These are phyloP conservation scores for Eryngium alpinum DNA, from an alignment of 140 eudicot species.

Conservation along the genomic window DNA sequence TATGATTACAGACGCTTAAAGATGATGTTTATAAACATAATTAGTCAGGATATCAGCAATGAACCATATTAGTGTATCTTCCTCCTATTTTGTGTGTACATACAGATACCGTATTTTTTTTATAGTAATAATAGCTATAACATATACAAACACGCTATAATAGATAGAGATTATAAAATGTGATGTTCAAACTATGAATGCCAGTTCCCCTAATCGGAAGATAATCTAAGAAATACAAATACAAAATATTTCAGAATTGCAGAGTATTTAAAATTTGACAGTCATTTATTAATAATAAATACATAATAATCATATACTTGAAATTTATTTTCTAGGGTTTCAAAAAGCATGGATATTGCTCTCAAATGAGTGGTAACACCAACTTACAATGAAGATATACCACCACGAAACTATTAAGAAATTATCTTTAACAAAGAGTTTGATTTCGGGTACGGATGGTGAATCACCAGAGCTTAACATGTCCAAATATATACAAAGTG, in stretches of 20 bases:
- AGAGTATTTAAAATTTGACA: not conserved
- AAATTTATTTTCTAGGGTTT: not conserved
- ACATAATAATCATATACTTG: not conserved
- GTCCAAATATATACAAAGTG: too few relatives aligned
- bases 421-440: slow-evolving; percentile 71
- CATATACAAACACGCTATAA: too few relatives aligned
- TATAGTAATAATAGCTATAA: too few relatives aligned
- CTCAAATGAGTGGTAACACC: not conserved
- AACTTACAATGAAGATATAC: slow-evolving; percentile 95
- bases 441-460: slow-evolving; percentile 85
- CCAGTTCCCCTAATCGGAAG: not conserved
- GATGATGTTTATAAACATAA: slow-evolving; percentile 71
- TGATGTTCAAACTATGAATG: not conserved
- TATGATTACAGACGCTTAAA: slow-evolving; percentile 88
- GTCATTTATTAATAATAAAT: not conserved
- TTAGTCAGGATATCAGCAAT: slow-evolving; percentile 64
- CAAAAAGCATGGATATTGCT: not conserved
- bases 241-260: not conserved
- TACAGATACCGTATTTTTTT: too few relatives aligned
- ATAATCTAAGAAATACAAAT: not conserved
- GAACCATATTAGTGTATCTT: too few relatives aligned
- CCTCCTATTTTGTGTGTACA: too few relatives aligned
- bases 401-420: slow-evolving; percentile 98
- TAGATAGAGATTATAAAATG: too few relatives aligned
- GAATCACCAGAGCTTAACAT: slow-evolving; percentile 98